phyloP scores from a whole-genome alignment of 2,329 filamentous ascomycete genomes.

The Fusarium euwallaceae region DNA sequence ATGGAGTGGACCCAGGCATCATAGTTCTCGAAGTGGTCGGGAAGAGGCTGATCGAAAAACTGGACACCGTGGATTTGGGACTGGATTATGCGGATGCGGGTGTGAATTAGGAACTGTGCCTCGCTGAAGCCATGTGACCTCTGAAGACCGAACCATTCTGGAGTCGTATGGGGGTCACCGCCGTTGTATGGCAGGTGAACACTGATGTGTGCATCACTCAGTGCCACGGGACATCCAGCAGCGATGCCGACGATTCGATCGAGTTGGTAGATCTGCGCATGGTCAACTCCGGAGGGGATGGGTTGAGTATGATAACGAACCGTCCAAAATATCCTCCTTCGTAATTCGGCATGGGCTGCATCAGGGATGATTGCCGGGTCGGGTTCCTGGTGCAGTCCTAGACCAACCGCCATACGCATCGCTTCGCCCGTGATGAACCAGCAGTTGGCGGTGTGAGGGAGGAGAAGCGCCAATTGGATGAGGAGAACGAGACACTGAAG shows the following conservation, averaged over 20 bases:
- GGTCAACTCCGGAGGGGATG: neutral
- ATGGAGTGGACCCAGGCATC: conserved; percentile 13
- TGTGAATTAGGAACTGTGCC: neutral
- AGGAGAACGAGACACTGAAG: conserved; percentile 27
- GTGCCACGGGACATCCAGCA: neutral
- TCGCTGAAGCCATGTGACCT: neutral
- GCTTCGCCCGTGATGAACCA: conserved; percentile 41
- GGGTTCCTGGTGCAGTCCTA: conserved; percentile 41
- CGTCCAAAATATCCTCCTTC: neutral
- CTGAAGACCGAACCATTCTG: neutral
- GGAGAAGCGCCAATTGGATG: conserved; percentile 32
- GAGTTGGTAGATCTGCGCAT: neutral
- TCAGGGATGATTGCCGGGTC: neutral
- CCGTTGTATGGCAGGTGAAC: neutral
- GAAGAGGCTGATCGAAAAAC: neutral
- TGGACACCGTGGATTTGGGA: neutral
- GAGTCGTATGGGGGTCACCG: neutral
- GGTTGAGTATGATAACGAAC: neutral
- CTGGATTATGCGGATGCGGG: neutral
- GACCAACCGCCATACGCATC: conserved; percentile 40
- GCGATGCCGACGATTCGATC: neutral
- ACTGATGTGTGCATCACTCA: neutral
- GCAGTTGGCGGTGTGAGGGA: conserved; percentile 36
- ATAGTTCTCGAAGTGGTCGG: neutral
- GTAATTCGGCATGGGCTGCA: neutral